phyloP scores from a whole-genome alignment of 139 green algal genomes.

The Coelastrella sp. region DNA sequence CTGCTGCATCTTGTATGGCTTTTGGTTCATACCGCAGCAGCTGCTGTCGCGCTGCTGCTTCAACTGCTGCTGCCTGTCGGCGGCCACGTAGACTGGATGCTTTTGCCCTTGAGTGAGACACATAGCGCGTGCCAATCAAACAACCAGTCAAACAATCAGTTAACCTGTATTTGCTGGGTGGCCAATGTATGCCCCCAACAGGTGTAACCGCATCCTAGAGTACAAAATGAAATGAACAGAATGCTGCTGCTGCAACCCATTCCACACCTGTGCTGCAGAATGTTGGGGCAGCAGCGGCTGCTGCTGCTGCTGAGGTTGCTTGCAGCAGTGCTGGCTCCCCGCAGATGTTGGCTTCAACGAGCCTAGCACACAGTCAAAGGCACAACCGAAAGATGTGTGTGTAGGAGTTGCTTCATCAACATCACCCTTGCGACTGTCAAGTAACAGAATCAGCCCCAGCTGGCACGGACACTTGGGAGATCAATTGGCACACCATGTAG shows the following conservation, averaged over 20 bases:
- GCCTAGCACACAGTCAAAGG: too few species aligned
- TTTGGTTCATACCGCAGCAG: not conserved
- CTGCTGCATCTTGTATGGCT: conserved; percentile 20
- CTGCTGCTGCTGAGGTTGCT: not conserved
- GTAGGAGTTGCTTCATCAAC: too few species aligned
- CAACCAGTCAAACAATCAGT: too few species aligned
- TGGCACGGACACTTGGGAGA: too few species aligned
- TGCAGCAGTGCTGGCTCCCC: not conserved
- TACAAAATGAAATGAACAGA: too few species aligned
- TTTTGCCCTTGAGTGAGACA: not conserved
- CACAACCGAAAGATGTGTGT: too few species aligned
- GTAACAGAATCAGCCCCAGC: too few species aligned
- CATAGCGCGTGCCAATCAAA: not conserved
- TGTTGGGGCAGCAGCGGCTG: not conserved
- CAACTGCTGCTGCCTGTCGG: not conserved
- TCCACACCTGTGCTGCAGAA: not conserved
- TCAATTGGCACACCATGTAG: too few species aligned
- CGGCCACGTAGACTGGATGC: not conserved
- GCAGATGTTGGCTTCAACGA: not conserved
- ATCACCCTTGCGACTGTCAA: too few species aligned
- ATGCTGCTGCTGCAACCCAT: conserved; percentile 22
- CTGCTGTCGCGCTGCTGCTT: conserved; percentile 3
- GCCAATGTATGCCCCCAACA: too few species aligned
- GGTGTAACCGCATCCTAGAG: too few species aligned
- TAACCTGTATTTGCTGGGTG: too few species aligned